phyloP scores from a whole-genome alignment of 495 filamentous ascomycete species.

The Diplogelasinospora grovesii region DNA sequence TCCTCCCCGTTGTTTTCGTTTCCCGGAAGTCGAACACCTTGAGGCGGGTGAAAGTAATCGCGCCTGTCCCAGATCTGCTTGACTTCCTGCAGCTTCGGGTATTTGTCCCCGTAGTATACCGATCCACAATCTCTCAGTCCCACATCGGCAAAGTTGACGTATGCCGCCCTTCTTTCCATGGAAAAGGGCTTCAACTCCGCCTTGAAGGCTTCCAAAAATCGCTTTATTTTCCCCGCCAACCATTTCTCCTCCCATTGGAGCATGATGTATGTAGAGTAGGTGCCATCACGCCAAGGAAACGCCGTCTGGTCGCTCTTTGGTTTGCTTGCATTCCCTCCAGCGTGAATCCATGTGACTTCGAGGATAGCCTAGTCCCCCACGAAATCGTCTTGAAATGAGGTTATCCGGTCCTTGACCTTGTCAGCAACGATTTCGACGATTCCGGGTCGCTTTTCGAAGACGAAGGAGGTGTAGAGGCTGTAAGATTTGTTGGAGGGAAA shows the following conservation, averaged over 20 bases:
- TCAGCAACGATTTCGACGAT: not conserved
- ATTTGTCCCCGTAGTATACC: not conserved
- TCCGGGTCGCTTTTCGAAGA: not conserved
- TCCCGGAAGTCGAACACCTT: conserved; percentile 13
- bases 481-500: conserved; percentile 13
- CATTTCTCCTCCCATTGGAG: conserved; percentile 26
- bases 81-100: not conserved
- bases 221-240: conserved; percentile 18
- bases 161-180: not conserved
- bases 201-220: conserved; percentile 15
- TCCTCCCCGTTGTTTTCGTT: not conserved
- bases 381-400: not conserved
- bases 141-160: not conserved
- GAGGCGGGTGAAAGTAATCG: not conserved
- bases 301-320: conserved; percentile 11
- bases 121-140: not conserved
- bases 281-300: conserved; percentile 21
- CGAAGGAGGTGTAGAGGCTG: conserved; percentile 16
- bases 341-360: conserved; percentile 5
- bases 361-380: not conserved
- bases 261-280: conserved; percentile 19
- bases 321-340: conserved; percentile 8
- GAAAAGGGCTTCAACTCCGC: conserved; percentile 10
- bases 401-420: not conserved
- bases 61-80: not conserved